A percentile compares a stretch with the other conserved stretches of the same genome.
Evolutionary conservation across 2,329 filamentous ascomycete species (phyloP).

Genomic region (Coniochaeta sp.): DNA sequence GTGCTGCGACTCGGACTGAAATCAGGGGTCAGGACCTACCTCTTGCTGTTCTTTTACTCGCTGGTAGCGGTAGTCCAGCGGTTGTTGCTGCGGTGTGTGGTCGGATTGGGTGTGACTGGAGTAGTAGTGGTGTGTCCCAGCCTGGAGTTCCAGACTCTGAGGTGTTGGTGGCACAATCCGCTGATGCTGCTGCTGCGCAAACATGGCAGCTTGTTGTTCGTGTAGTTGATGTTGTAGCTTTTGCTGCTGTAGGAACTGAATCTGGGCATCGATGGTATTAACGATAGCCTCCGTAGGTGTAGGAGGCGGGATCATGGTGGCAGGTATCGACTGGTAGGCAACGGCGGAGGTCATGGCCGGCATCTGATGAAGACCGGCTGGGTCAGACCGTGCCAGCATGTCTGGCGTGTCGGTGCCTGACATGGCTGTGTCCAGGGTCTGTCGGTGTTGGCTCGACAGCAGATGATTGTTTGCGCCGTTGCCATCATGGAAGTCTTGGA

Average conservation of each 20-base stretch:
- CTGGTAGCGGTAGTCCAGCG: slow-evolving; percentile 61
- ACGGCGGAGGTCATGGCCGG: slow-evolving; percentile 39
- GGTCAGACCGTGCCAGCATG: slow-evolving; percentile 26
- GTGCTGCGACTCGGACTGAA: slow-evolving; percentile 6
- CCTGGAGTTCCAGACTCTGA: slow-evolving; percentile 71
- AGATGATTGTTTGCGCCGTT: slow-evolving; percentile 32
- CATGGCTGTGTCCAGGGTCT: slow-evolving; percentile 43
- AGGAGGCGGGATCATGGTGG: slow-evolving; percentile 35
- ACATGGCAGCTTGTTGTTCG: slow-evolving; percentile 50
- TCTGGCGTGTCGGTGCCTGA: slow-evolving; percentile 32
- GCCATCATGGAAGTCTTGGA: slow-evolving; percentile 42
- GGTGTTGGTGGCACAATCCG: slow-evolving; percentile 70
- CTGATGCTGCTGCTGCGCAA: slow-evolving; percentile 41
- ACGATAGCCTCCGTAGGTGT: slow-evolving; percentile 45
- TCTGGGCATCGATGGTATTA: slow-evolving; percentile 54
- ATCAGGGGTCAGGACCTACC: slow-evolving; percentile 29
- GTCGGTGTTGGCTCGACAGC: slow-evolving; percentile 19
- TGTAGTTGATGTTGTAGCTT: slow-evolving; percentile 53
- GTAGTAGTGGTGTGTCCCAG: slow-evolving; percentile 51
- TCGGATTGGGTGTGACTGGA: slow-evolving; percentile 39
- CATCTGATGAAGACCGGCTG: slow-evolving; percentile 32
- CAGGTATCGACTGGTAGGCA: slow-evolving; percentile 35
- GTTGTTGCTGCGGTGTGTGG: slow-evolving; percentile 46
- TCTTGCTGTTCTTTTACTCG: slow-evolving; percentile 64
- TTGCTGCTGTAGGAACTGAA: slow-evolving; percentile 58